Evolutionary conservation across 352 stramenopile species (phyloP), one percentile per base, ranked within the genome.

Genomic region (Phytophthora aleatoria): DNA sequence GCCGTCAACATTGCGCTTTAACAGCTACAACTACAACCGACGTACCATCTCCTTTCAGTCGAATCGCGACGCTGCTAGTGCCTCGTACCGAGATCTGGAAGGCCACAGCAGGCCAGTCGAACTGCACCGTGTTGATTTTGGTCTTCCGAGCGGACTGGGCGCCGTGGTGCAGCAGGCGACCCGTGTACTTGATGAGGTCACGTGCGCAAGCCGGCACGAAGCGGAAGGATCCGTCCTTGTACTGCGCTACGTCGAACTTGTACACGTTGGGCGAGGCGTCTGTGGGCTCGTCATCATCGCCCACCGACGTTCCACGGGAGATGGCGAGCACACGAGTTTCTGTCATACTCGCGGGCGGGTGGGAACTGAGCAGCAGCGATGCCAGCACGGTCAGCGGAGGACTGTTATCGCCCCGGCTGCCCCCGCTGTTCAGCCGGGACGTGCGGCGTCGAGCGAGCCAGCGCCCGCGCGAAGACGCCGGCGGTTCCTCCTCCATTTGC

Each of bases 111-210:
- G 85, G 72, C 87, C 87, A 95, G 70, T 95, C 87, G 61, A 95
- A 95, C 61, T 95, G 85, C 72, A 92, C 86, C 12, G 79, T 88
- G 70, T 94, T 95, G 50, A 93, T 83, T 69, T 95, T 95, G 15
- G 85, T 88, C 50, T 84, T 86, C 49, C 85, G 85, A 16, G 71
- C 48, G 5, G 79, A 76, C 31, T 74, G 64, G 35, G 81, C 66
- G 26, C 83, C 85, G 68, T 94, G 83, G 71, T 92, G 81, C 55
- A 95, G 60, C 66, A 94, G 71, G 3, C 87, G 72, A 0, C 87
- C 87, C 10, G 76, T 83, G 69, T 92, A 92, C 31, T 79, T 76
- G 58, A 95, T 92, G 41, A 87, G 76, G 59, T 95, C 85, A 27
- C 65, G 38, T 28, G 77, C 85, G 35, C 83, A 88, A n/a, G 85